phyloP scores from a whole-genome alignment of 257 asterid species.

The Fraxinus anomala region DNA sequence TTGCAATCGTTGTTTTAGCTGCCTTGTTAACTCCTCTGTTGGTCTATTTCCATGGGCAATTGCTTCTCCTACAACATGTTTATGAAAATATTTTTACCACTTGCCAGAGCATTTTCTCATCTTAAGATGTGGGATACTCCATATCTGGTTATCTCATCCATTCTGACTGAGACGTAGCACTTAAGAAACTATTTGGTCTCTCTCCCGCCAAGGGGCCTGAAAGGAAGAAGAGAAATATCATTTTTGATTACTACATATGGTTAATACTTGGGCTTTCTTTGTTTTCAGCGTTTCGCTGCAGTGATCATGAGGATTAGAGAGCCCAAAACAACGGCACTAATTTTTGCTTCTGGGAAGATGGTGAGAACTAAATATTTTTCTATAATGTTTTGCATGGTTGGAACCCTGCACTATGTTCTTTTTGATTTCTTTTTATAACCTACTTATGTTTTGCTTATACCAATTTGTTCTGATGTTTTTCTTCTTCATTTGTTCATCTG shows the following conservation, averaged over 20 bases:
- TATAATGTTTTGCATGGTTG: neutral
- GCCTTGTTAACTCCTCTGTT: neutral
- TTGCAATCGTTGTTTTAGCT: conserved; percentile 6
- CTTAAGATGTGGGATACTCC: neutral
- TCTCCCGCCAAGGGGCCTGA: neutral
- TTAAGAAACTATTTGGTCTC: neutral
- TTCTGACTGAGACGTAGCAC: neutral
- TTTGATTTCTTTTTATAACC: neutral
- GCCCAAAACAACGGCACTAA: conserved; percentile 69
- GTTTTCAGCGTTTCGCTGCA: conserved; percentile 75
- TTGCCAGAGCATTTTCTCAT: neutral
- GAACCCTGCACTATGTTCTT: conserved; percentile 5
- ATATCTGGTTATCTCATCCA: neutral
- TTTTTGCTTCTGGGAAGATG: conserved; percentile 83
- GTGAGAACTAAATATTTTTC: conserved; percentile 38
- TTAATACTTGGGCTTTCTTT: conserved; percentile 26
- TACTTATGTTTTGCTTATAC: neutral
- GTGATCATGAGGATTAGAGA: conserved; percentile 83
- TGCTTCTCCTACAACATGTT: neutral
- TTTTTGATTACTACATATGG: neutral
- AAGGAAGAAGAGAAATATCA: neutral
- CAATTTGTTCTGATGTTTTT: neutral
- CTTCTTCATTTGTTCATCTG: neutral
- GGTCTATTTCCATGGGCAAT: conserved; percentile 11
- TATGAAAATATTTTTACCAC: neutral